Conservation (phyloP, 768 basidiomycete species). For the Kwoniella sp. region DNA sequence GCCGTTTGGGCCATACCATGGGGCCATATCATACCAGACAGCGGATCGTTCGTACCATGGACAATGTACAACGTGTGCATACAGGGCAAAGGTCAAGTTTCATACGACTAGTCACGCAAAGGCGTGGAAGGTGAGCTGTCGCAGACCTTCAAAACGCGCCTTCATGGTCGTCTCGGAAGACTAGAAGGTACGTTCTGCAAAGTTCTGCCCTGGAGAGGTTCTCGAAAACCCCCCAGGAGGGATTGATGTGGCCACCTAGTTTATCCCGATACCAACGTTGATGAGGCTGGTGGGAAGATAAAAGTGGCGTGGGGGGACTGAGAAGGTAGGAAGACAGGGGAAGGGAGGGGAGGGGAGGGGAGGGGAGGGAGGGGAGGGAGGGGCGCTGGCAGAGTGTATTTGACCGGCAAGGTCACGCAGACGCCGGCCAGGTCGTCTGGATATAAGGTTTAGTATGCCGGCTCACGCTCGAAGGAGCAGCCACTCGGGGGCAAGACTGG, state of each 20-base stretch:
- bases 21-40: no score
- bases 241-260: slow-evolving; percentile 39
- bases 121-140: background rate
- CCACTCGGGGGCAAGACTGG: no score
- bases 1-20: no score
- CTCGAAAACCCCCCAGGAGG: background rate
- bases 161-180: background rate
- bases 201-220: background rate
- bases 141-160: background rate
- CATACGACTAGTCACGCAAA: no score
- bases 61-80: no score
- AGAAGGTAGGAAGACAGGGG: background rate
- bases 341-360: background rate
- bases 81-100: no score
- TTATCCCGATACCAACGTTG: slow-evolving; percentile 34
- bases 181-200: background rate
- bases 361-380: background rate
- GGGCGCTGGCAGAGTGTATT: background rate
- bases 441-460: no score
- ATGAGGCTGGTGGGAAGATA: slow-evolving; percentile 36
- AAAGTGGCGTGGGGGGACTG: slow-evolving; percentile 20
- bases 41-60: no score
- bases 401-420: no score
- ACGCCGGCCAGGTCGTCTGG: no score
- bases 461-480: no score